Conservation (phyloP, 2,329 filamentous ascomycete genomes). For the Albophoma yamanashiensis region DNA sequence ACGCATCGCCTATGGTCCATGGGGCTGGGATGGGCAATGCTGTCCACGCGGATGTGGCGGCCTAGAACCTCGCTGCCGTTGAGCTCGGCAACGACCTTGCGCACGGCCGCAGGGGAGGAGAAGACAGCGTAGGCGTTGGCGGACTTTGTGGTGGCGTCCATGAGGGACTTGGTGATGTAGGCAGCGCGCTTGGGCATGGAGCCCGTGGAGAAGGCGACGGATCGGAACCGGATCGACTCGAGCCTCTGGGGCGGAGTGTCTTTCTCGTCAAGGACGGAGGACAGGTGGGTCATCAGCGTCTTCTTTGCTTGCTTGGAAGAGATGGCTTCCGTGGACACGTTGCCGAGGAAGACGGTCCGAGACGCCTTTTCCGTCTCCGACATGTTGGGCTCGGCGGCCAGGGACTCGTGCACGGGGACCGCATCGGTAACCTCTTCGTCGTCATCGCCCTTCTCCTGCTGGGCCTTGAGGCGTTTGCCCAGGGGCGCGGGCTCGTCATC, state of each 20-base stretch:
- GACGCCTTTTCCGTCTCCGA: conserved; percentile 72
- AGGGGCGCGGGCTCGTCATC: conserved; percentile 46
- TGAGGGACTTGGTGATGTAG: conserved; percentile 80
- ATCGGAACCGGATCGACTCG: conserved; percentile 89
- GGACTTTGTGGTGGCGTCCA: conserved; percentile 83
- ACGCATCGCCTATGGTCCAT: conserved; percentile 83
- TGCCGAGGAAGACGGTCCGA: conserved; percentile 86
- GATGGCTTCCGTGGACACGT: conserved; percentile 76
- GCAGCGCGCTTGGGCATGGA: conserved; percentile 87
- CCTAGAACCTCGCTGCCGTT: conserved; percentile 80
- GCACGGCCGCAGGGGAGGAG: conserved; percentile 61
- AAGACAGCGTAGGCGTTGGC: conserved; percentile 95
- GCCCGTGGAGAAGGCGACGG: conserved; percentile 69
- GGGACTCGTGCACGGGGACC: conserved; percentile 46
- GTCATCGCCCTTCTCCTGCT: conserved; percentile 21
- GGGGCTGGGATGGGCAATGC: conserved; percentile 74
- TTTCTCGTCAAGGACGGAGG: conserved; percentile 55
- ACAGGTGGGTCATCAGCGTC: conserved; percentile 63
- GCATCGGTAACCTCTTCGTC: conserved; percentile 29
- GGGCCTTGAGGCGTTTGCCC: conserved; percentile 42
- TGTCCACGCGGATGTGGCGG: conserved; percentile 84
- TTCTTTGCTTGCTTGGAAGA: conserved; percentile 74
- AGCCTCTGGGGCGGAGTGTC: conserved; percentile 55
- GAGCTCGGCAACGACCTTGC: conserved; percentile 62
- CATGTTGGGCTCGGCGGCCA: conserved; percentile 39